These are phyloP conservation scores for Gleditsia sinensis DNA, from an alignment of 306 rosid genomes.

Conservation along the genomic window DNA sequence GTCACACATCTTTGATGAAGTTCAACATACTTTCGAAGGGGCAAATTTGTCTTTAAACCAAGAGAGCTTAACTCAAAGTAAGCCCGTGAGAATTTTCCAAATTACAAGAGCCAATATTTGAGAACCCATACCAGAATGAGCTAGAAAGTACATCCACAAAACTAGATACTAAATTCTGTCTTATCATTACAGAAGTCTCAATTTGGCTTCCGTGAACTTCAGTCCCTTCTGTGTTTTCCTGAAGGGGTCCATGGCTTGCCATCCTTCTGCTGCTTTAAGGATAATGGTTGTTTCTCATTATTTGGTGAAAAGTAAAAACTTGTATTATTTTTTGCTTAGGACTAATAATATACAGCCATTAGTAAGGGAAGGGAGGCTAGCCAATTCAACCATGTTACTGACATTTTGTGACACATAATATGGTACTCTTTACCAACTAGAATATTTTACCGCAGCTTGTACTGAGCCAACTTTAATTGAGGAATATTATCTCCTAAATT, in stretches of 20 bases:
- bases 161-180: conserved; percentile 5
- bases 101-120: not conserved
- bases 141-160: conserved; percentile 4
- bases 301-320: not conserved
- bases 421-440: not conserved
- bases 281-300: not conserved
- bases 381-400: not conserved
- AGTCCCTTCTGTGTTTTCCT: not conserved
- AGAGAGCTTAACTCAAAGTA: conserved; percentile 14
- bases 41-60: not conserved
- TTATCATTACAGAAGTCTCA: not conserved
- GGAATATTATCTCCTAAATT: conserved; percentile 10
- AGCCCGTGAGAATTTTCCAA: not conserved
- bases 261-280: not conserved
- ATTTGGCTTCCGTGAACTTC: not conserved
- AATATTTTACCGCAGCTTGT: not conserved
- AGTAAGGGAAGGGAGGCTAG: too few relatives aligned
- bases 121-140: not conserved
- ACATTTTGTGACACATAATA: not conserved
- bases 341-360: conserved; percentile 4
- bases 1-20: conserved; percentile 1
- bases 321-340: not conserved
- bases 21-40: not conserved
- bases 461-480: conserved; percentile 15
- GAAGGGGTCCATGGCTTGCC: not conserved